Conservation (phyloP, 106 monocot genomes). For the Posidonia australis region DNA sequence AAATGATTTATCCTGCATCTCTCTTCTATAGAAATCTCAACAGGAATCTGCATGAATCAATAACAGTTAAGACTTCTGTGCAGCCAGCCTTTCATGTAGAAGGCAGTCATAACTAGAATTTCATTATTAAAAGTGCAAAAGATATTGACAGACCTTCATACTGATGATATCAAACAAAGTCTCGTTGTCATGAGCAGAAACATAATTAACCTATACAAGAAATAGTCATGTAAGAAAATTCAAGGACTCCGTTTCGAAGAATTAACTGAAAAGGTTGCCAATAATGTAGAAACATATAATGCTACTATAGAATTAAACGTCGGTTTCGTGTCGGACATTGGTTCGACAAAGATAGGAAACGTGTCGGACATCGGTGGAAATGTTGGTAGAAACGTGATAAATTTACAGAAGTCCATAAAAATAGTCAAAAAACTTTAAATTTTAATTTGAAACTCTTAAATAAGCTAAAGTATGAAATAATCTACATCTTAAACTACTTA, state of each 20-base stretch:
- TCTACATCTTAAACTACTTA: no score
- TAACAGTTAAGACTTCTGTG: not conserved
- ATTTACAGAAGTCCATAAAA: no score
- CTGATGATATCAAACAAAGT: constrained; percentile 82
- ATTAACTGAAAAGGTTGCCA: not conserved
- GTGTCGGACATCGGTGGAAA: no score
- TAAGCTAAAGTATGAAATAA: no score
- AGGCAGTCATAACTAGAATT: not conserved
- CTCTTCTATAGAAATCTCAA: constrained; percentile 53
- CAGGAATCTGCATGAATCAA: constrained; percentile 41
- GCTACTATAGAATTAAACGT: no score
- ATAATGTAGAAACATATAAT: not conserved
- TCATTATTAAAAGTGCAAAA: not conserved
- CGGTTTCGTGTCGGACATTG: no score
- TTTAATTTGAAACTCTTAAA: no score
- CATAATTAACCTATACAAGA: constrained; percentile 71
- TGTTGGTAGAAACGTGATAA: no score
- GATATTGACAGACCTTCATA: constrained; percentile 47
- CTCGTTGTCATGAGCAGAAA: constrained; percentile 90
- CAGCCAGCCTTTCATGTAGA: not conserved
- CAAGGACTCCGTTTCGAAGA: not conserved
- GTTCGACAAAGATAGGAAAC: no score
- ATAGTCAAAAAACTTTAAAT: no score
- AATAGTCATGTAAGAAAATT: not conserved
- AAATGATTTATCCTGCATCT: constrained; percentile 79